Evolutionary conservation across 148 eudicot species (phyloP).

Genomic region (Camellia lanceoleosa): DNA sequence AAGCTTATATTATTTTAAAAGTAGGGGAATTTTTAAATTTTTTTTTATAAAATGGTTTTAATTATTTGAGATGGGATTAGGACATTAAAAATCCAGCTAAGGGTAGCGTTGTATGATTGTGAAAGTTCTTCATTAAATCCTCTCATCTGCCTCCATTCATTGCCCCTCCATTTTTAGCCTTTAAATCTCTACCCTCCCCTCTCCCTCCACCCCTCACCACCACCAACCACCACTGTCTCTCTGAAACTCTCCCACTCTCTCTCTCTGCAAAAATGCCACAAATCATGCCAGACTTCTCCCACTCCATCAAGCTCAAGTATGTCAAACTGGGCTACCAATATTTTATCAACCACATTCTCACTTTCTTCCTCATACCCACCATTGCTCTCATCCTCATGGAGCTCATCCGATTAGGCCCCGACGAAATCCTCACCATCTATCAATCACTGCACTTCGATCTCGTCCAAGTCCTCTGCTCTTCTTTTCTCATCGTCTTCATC

Average conservation of each 20-base stretch:
- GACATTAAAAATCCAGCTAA: slow-evolving; percentile 37
- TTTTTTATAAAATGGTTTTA: no score
- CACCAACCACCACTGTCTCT: background rate
- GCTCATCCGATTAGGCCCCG: slow-evolving; percentile 10
- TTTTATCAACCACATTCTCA: slow-evolving; percentile 23
- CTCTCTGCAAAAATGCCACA: background rate
- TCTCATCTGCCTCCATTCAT: slow-evolving; percentile 66
- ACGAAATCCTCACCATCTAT: slow-evolving; percentile 16
- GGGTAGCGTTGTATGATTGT: slow-evolving; percentile 52
- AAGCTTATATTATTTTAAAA: no score
- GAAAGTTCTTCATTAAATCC: slow-evolving; percentile 43
- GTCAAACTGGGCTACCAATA: slow-evolving; percentile 29
- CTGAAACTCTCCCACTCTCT: background rate
- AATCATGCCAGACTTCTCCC: slow-evolving; percentile 10
- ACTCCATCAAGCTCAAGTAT: slow-evolving; percentile 18
- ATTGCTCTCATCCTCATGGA: background rate
- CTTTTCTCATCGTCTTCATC: background rate
- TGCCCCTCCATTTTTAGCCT: slow-evolving; percentile 24
- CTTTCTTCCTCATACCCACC: slow-evolving; percentile 17
- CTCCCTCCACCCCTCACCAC: background rate
- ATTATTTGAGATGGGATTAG: no score
- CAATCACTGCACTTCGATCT: slow-evolving; percentile 5
- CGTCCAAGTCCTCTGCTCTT: slow-evolving; percentile 2
- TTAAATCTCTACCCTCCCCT: slow-evolving; percentile 28
- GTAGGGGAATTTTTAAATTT: no score